Evolutionary conservation across 1,284 basidiomycete species (phyloP).

Genomic region (Fomitopsis betulina): DNA sequence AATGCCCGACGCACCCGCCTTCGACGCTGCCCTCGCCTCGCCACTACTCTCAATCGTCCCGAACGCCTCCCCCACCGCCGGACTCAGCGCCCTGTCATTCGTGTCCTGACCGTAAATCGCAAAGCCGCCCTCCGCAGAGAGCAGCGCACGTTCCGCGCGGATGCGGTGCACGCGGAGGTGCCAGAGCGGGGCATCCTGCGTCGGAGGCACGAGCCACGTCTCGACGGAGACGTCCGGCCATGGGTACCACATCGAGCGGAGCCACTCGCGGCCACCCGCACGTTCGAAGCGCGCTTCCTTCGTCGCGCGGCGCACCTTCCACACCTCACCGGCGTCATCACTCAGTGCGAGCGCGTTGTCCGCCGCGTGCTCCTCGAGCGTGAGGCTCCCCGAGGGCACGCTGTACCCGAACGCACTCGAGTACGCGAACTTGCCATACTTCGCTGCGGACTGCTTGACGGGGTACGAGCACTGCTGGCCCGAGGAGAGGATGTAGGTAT

Average conservation of each 20-base stretch:
- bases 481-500: constrained; percentile 70
- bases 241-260: constrained; percentile 69
- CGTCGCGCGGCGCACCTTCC: constrained; percentile 64
- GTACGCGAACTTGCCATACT: constrained; percentile 77
- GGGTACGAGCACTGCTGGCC: constrained; percentile 78
- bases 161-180: constrained; percentile 68
- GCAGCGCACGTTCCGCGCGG: constrained; percentile 43
- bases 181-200: constrained; percentile 52
- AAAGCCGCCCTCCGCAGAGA: constrained; percentile 67
- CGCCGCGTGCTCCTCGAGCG: constrained; percentile 66
- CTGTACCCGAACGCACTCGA: constrained; percentile 74
- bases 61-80: constrained; percentile 35
- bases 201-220: constrained; percentile 71
- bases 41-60: constrained; percentile 42
- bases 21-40: constrained; percentile 50
- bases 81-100: constrained; percentile 57
- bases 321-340: constrained; percentile 65
- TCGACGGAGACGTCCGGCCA: constrained; percentile 72
- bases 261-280: constrained; percentile 35
- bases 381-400: constrained; percentile 63
- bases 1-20: constrained; percentile 61
- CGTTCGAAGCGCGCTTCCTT: constrained; percentile 58
- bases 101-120: constrained; percentile 66
- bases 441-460: constrained; percentile 73
- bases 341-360: constrained; percentile 69